Conservation (phyloP, 345 rosid genomes). For the Brassica incana region DNA sequence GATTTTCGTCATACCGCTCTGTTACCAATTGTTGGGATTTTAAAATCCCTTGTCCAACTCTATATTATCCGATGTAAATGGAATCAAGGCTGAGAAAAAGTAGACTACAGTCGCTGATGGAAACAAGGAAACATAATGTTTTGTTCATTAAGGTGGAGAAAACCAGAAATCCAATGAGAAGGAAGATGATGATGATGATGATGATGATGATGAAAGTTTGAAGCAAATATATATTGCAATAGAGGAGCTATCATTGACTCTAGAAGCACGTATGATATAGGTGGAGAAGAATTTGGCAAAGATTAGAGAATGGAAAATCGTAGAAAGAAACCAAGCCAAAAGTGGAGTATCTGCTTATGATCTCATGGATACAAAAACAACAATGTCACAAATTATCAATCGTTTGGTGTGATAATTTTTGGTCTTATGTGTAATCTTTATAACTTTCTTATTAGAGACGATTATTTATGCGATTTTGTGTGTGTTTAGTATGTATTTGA, state of each 20-base stretch:
- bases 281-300: too few relatives aligned
- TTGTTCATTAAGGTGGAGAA: background rate
- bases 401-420: too few relatives aligned
- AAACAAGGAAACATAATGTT: background rate
- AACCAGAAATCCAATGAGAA: conserved; percentile 7
- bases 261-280: conserved; percentile 4
- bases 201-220: background rate
- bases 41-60: too few relatives aligned
- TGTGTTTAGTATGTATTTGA: background rate
- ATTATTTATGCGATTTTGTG: background rate
- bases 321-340: too few relatives aligned
- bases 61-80: background rate
- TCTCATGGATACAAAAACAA: too few relatives aligned
- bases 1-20: too few relatives aligned
- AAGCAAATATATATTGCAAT: background rate
- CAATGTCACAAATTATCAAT: too few relatives aligned
- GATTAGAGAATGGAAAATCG: too few relatives aligned
- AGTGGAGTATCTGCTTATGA: too few relatives aligned
- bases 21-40: too few relatives aligned
- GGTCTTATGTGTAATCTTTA: too few relatives aligned
- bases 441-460: too few relatives aligned
- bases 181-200: background rate
- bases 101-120: background rate
- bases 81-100: background rate
- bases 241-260: background rate